Evolutionary conservation across 208 protist genomes (phyloP).

Genomic region (Leishmania mexicana): DNA sequence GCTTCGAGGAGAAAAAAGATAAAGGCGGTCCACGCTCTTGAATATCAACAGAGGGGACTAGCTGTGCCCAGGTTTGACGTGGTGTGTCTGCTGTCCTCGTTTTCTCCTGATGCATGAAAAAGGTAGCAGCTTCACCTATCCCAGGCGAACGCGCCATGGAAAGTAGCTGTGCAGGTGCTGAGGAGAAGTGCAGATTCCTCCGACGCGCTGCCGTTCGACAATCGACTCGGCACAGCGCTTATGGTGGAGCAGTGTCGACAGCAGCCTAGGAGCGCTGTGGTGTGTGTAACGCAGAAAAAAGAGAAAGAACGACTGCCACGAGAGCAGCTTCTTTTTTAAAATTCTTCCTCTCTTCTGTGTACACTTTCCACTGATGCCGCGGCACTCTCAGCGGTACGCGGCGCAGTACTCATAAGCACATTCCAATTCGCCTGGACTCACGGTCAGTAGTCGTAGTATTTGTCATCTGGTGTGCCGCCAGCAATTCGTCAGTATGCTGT

Average conservation of each 20-base stretch:
- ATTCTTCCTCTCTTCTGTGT: background rate
- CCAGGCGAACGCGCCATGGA: background rate
- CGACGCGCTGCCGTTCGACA: background rate
- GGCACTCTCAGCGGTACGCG: background rate
- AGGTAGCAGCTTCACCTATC: background rate
- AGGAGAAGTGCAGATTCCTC: background rate
- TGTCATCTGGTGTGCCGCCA: background rate
- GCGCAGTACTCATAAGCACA: background rate
- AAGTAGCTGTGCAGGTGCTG: background rate
- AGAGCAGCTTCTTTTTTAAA: background rate
- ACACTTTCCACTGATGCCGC: background rate
- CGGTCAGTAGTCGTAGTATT: background rate
- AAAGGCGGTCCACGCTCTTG: background rate
- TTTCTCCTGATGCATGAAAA: background rate
- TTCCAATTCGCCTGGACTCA: background rate
- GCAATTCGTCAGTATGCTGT: slow-evolving; percentile 30
- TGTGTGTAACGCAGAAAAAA: background rate
- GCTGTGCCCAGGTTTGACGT: background rate
- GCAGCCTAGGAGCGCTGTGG: background rate
- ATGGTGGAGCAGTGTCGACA: background rate
- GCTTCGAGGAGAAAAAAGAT: background rate
- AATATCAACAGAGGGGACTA: background rate
- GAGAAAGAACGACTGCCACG: background rate
- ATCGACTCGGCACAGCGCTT: background rate
- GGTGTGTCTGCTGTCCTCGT: background rate